Evolutionary conservation across 2,329 filamentous ascomycete species (phyloP), one percentile per base, ranked within the genome.

Genomic region (Paramyrothecium roridum): DNA sequence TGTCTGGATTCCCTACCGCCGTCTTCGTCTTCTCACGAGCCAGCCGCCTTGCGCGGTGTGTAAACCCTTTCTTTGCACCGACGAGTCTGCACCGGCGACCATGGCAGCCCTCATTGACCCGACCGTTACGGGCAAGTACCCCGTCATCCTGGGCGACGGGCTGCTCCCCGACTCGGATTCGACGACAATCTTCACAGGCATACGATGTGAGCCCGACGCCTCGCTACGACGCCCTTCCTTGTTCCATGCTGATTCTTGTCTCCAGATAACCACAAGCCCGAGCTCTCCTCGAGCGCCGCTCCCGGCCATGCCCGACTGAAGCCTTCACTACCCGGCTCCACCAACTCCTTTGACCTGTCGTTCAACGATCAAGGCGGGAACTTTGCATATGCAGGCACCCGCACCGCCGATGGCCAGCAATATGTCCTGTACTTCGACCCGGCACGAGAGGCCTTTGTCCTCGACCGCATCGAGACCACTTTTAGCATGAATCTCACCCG

Each of bases 401-500:
- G 85, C 52, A 80, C 79, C 54, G 80, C 77, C 22, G 79, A 80
- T 56, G 77, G 81, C 55, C 77, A 75, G 54, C 80, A 86, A 67
- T 87, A 83, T 65, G 82, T 87, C 40, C 80, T 96, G 52, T 82
- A 93, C 56, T 95, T 93, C 67, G 90, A 96, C 70, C 80, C 87
- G 10, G 76, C 80, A 19, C 85, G 84, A 52, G 85, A 93, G 65
- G 87, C 82, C 54, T 95, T 95, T 61, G 85, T 95, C 26, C 80
- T 97, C 54, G 91, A 97, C 74, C 86, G 85, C 52, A 78, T 97
- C 54, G 85, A 91, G 67, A 88, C 87, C n/a, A 86, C 87, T 43
- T 89, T 96, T 73, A 87, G 91, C 65, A 93, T 96, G 87, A 97
- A 96, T 70, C 75, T 96, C 53, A 85, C 83, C 52, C 84, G 81